Percentiles rank a stretch among this genome's conserved stretches.
Evolutionary conservation across 331 rosid species (phyloP).

Genomic region (Rosa hybrid): DNA sequence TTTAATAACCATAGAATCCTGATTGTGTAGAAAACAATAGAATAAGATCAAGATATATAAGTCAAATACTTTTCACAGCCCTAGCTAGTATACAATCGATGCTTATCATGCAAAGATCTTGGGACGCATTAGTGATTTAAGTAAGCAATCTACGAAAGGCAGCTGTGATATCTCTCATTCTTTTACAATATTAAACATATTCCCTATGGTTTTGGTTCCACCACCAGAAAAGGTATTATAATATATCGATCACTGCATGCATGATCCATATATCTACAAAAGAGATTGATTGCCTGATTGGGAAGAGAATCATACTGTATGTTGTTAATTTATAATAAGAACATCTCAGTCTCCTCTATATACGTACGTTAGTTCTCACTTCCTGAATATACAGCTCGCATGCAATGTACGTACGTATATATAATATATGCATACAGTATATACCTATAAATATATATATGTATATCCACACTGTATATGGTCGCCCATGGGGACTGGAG

Average conservation of each 20-base stretch:
- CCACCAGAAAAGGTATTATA: background rate
- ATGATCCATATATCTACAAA: background rate
- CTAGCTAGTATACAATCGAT: background rate
- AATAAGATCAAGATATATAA: background rate
- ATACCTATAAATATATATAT: background rate
- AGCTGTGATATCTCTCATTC: background rate
- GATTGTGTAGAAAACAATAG: background rate
- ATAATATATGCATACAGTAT: background rate
- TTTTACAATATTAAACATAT: constrained; percentile 6
- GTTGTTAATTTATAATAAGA: background rate
- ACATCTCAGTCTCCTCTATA: background rate
- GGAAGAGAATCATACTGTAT: constrained; percentile 12
- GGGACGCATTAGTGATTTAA: constrained; percentile 12
- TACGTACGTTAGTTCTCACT: background rate
- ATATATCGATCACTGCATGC: constrained; percentile 15
- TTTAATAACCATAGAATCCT: background rate
- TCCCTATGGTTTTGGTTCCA: constrained; percentile 14
- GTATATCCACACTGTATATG: constrained; percentile 11
- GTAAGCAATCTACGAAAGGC: constrained; percentile 15
- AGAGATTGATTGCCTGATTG: background rate
- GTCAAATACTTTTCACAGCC: background rate
- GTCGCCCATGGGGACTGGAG: constrained; percentile 41
- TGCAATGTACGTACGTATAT: constrained; percentile 35
- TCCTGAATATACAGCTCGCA: constrained; percentile 26
- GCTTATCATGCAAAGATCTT: constrained; percentile 6